Base-by-base conservation (phyloP, 2,329 filamentous ascomycete species). In the Tolypocladium sp. region DNA sequence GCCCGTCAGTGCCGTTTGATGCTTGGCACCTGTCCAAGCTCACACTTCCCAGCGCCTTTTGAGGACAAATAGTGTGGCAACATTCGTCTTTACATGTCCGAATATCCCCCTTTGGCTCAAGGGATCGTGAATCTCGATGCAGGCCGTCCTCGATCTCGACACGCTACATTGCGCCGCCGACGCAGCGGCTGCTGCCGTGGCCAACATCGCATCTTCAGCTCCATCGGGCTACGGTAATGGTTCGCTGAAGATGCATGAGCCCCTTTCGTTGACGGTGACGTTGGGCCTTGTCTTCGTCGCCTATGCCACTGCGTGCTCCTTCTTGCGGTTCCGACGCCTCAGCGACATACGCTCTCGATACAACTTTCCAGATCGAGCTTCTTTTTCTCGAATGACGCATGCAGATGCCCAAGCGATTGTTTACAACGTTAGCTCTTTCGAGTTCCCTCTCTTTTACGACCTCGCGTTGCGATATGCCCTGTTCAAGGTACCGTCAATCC, bases 371-470 rank as follows among this genome's bases (percentile, higher is more conserved):
- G 67, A 74, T 61, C 73, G 74, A 15, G 62, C 62, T 10, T 76
- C 75, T 5, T 58, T 77, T 10, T 65, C 70, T 12, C 62, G 64
- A 56, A 78, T 79, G 76, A 77, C 74, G 20, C 71, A 73, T 49
- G 62, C 71, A 61, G 74, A 82, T 56, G 77, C 80, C 7, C 76
- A 78, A 59, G 69, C 72, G 58, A 76, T 81, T 61, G 65, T 78
- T 20, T 69, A 71, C 60, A 67, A 68, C 40, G 60, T 75, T 8
- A 60, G 66, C 5, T 58, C 66, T 20, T 61, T 64, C 2, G 76
- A 78, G 58, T 77, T 77, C 41, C 75, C 76, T 0, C 64, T 70
- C 12, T 66, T 75, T 37, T 75, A 73, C 61, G 69, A 72, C 17
- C 61, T 74, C 37, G 66, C 70, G 1, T 63, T 77, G 44, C 72